phyloP scores from a whole-genome alignment of 2,329 filamentous ascomycete genomes.

The Ophiostoma perfectum region DNA sequence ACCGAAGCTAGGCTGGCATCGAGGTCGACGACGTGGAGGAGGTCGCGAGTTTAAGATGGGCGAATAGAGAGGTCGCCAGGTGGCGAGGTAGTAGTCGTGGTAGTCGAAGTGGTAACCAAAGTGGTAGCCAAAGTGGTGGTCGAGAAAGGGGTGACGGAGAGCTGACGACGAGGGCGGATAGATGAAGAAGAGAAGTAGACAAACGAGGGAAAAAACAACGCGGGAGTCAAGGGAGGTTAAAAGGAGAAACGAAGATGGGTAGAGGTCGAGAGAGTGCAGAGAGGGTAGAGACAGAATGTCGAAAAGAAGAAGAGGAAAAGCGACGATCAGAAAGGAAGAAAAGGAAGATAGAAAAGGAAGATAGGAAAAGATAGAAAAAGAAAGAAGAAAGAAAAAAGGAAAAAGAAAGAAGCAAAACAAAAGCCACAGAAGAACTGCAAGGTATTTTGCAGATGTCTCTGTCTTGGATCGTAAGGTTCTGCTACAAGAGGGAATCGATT shows the following conservation, averaged over 20 bases:
- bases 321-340: neutral
- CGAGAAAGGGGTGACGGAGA: conserved; percentile 9
- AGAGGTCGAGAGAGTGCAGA: neutral
- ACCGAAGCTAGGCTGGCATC: neutral
- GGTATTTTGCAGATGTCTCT: no score
- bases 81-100: neutral
- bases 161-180: conserved; percentile 6
- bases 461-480: no score
- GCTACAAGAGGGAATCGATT: neutral
- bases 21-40: neutral
- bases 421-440: no score
- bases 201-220: conserved; percentile 7
- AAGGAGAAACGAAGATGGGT: neutral
- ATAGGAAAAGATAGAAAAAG: neutral
- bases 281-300: neutral
- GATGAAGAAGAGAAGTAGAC: conserved; percentile 1
- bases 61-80: neutral
- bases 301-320: neutral
- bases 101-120: neutral
- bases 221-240: neutral
- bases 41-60: neutral
- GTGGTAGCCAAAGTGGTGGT: conserved; percentile 2
- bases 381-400: neutral
- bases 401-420: neutral
- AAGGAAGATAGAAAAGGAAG: neutral